Percentiles rank a stretch among this genome's conserved stretches.
Evolutionary conservation across 2,329 filamentous ascomycete genomes (phyloP).

Genomic region (Cladophialophora exuberans): DNA sequence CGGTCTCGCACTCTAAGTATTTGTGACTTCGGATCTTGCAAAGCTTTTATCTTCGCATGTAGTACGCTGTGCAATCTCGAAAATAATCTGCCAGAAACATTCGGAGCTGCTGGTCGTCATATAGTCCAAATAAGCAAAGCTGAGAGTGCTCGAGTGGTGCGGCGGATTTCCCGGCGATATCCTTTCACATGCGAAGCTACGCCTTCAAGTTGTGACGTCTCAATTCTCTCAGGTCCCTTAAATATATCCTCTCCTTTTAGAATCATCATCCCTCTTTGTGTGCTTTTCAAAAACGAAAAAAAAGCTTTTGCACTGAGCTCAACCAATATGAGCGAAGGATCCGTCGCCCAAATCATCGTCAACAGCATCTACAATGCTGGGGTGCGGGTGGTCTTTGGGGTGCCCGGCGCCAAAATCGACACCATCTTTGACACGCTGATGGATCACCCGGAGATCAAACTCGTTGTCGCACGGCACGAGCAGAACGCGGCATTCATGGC

Average conservation of each 20-base stretch:
- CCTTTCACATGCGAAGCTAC: too few relatives aligned
- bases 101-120: too few relatives aligned
- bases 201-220: too few relatives aligned
- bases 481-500: conserved; percentile 57
- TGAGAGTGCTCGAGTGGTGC: too few relatives aligned
- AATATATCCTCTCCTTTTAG: not conserved
- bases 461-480: conserved; percentile 54
- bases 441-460: conserved; percentile 52
- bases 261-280: not conserved
- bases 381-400: conserved; percentile 51
- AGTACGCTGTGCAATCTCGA: too few relatives aligned
- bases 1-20: too few relatives aligned
- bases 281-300: not conserved
- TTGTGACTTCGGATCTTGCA: too few relatives aligned
- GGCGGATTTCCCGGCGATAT: too few relatives aligned
- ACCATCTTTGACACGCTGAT: conserved; percentile 51
- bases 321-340: conserved; percentile 27
- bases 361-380: conserved; percentile 44
- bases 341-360: conserved; percentile 33
- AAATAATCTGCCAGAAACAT: too few relatives aligned
- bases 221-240: too few relatives aligned
- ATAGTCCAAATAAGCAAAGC: too few relatives aligned
- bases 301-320: not conserved
- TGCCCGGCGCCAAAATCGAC: conserved; percentile 41
- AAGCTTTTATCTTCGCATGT: too few relatives aligned